Evolutionary conservation across 2,329 filamentous ascomycete genomes (phyloP), one percentile per base, ranked within the genome.

Genomic region (Chaetomium strumarium): DNA sequence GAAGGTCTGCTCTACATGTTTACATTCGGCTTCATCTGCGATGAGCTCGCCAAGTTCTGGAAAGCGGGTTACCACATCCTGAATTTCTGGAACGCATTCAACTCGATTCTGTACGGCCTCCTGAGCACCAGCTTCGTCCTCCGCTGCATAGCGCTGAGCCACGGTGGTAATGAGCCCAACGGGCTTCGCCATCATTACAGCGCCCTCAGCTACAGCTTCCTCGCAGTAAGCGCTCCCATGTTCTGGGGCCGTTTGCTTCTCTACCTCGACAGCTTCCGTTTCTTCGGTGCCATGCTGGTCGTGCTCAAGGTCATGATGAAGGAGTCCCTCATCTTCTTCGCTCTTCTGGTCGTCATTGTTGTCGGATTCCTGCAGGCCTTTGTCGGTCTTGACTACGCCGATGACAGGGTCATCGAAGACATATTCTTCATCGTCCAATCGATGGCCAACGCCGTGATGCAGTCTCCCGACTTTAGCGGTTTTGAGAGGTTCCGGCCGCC

Each of bases 221-320:
- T 99, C 20, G 90, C 93, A 10, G 95, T 96, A 68, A 84, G 85
- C 3, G 91, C 93, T 0, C 93, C 93, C 0, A 88, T 99, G 88
- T 97, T 99, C 70, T 99, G 93, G 92, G 87, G 85, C 65, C 86
- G 93, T 5, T 77, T 99, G 54, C 73, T 99, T 57, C 80, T 99
- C 7, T 99, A 96, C 66, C 81, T 99, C 16, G 93, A 99, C 70
- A 89, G 87, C 33, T 82, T 95, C 77, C 84, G 88, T 51, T 99
- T 99, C 75, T 99, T 99, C 64, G 93, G 93, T 20, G 90, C 92
- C 46, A 99, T 99, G 93, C 80, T 99, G 1, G 92, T 99, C 2
- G 91, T 99, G 2, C 76, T 99, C 41, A 95, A 97, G 68, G 87
- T 91, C 47, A 91, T 92, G 88, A 91, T 92, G 86, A 90, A 89